Conservation (phyloP, 768 basidiomycete species). For the Pholiota molesta region DNA sequence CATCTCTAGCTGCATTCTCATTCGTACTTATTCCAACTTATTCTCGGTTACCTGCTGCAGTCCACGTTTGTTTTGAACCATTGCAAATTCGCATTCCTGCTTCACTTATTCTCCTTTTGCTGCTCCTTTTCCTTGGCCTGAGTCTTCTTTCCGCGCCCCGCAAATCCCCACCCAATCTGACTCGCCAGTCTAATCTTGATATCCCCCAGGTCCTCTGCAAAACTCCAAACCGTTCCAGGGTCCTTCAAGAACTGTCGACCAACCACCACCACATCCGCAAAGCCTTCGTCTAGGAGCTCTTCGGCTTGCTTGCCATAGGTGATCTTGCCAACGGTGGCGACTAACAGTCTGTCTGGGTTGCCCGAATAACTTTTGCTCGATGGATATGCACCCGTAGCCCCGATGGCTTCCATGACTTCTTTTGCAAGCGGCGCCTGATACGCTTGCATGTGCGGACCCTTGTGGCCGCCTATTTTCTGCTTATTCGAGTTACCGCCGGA, state of each 20-base stretch:
- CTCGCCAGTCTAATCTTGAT: constrained; percentile 17
- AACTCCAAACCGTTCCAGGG: constrained; percentile 49
- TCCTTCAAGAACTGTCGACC: constrained; percentile 61
- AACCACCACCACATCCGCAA: constrained; percentile 59
- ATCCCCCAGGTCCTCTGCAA: constrained; percentile 53
- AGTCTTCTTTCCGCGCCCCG: constrained; percentile 16
- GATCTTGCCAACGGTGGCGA: constrained; percentile 56
- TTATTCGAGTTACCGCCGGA: constrained; percentile 58
- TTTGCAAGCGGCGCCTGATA: constrained; percentile 13
- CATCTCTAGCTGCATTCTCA: too few species aligned
- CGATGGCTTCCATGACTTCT: constrained; percentile 11
- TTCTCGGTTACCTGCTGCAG: too few species aligned
- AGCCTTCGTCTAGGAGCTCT: constrained; percentile 52
- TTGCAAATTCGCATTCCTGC: too few species aligned
- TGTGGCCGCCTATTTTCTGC: constrained; percentile 35
- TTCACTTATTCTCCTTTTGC: background rate
- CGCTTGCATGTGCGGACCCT: background rate
- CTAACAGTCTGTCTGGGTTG: constrained; percentile 31
- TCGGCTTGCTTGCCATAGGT: constrained; percentile 57
- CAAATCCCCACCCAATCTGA: constrained; percentile 28
- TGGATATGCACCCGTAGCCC: constrained; percentile 6
- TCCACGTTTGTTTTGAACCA: too few species aligned
- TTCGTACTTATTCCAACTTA: too few species aligned
- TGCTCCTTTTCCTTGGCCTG: background rate
- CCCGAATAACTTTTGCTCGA: background rate